phyloP scores from a whole-genome alignment of 2,329 filamentous ascomycete genomes.

The Aspergillus sp. region DNA sequence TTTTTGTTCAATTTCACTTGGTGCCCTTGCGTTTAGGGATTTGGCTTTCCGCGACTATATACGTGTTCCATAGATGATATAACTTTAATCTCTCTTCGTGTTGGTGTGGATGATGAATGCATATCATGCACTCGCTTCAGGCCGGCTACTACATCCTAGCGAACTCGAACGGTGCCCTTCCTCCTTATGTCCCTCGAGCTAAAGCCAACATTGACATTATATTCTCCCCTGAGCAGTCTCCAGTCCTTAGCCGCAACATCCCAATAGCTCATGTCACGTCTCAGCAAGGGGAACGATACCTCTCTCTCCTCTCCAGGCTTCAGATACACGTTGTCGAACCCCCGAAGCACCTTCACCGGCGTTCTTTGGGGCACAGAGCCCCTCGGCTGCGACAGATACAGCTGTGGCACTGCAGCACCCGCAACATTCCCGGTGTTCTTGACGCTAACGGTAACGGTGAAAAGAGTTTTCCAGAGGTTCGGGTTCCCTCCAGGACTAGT shows the following conservation, averaged over 20 bases:
- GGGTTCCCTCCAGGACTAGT: background rate
- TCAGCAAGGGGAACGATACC: conserved; percentile 57
- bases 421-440: conserved; percentile 69
- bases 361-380: conserved; percentile 32
- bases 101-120: too few relatives aligned
- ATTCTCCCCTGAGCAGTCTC: conserved; percentile 32
- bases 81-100: too few relatives aligned
- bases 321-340: conserved; percentile 64
- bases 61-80: too few relatives aligned
- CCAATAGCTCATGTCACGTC: conserved; percentile 69
- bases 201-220: conserved; percentile 2
- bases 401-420: conserved; percentile 74
- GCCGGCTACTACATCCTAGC: too few relatives aligned
- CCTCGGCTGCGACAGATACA: conserved; percentile 30
- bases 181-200: conserved; percentile 6
- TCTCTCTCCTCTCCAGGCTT: conserved; percentile 52
- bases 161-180: background rate
- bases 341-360: conserved; percentile 60
- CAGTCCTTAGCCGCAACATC: conserved; percentile 63
- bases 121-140: too few relatives aligned
- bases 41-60: too few relatives aligned
- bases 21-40: too few relatives aligned
- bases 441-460: conserved; percentile 60
- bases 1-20: too few relatives aligned
- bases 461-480: background rate